Conservation (phyloP, 2,329 filamentous ascomycete species). For the Juglanconis sp. region DNA sequence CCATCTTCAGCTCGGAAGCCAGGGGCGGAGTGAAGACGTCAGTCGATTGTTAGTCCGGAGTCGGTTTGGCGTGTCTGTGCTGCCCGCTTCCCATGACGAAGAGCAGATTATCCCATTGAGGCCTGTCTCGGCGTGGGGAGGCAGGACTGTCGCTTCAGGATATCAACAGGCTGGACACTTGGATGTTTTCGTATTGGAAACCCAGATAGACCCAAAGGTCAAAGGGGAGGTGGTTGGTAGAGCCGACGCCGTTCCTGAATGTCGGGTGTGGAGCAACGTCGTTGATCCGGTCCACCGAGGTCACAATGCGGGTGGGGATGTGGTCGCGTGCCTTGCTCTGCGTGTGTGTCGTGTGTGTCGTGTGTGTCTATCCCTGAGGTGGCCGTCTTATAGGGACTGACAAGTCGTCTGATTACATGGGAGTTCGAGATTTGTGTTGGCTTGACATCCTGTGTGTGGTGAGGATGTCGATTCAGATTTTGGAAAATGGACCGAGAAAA, state of each 20-base stretch:
- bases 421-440: not conserved
- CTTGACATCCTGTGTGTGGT: not conserved
- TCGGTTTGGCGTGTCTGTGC: not conserved
- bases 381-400: not conserved
- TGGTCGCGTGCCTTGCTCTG: not conserved
- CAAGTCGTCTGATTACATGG: not conserved
- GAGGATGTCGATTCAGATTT: no score
- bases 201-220: not conserved
- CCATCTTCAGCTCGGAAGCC: not conserved
- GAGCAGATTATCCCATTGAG: not conserved
- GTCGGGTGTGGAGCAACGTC: not conserved
- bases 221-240: not conserved
- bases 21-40: not conserved
- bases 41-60: not conserved
- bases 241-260: not conserved
- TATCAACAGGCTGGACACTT: not conserved
- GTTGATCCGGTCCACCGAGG: not conserved
- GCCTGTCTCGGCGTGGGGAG: not conserved
- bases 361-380: no score
- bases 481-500: no score
- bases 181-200: not conserved
- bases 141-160: not conserved
- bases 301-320: not conserved
- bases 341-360: no score
- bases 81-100: not conserved